Evolutionary conservation across 306 rosid species (phyloP).

Genomic region (Prunus fruticosa): DNA sequence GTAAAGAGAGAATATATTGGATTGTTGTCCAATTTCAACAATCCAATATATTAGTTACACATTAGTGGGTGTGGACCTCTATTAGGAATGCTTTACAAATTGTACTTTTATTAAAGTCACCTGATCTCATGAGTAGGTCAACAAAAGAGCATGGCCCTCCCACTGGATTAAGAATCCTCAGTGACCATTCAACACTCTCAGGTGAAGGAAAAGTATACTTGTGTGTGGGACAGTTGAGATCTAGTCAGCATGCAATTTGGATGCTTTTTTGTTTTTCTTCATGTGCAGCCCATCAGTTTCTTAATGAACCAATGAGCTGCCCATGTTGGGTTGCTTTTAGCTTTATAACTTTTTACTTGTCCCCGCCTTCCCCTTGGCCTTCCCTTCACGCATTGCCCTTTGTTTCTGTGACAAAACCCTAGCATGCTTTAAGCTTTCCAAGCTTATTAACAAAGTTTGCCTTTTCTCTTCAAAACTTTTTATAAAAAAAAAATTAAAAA

Average conservation of each 20-base stretch:
- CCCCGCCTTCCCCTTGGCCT: conserved; percentile 7
- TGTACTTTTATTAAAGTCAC: not conserved
- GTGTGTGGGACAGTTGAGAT: conserved; percentile 12
- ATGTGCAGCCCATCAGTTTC: conserved; percentile 26
- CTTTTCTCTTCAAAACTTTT: not conserved
- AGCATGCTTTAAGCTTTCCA: not conserved
- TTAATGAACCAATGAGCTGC: conserved; percentile 27
- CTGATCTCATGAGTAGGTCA: not conserved
- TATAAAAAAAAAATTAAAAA: too few species aligned
- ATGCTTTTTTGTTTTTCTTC: not conserved
- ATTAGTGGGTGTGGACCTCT: too few species aligned
- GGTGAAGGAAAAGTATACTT: not conserved
- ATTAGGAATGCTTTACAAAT: too few species aligned
- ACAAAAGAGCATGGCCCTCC: not conserved
- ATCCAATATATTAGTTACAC: too few species aligned
- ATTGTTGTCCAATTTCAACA: too few species aligned
- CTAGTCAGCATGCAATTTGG: conserved; percentile 24
- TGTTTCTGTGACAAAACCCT: conserved; percentile 7
- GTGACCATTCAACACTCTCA: not conserved
- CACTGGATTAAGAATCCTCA: not conserved
- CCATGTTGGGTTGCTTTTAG: conserved; percentile 16
- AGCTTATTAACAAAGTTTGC: not conserved
- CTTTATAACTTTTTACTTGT: not conserved
- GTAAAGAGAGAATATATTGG: too few species aligned
- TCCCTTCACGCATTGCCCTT: not conserved